Conservation (phyloP, 495 filamentous ascomycete species). For the Durotheca rogersii region DNA sequence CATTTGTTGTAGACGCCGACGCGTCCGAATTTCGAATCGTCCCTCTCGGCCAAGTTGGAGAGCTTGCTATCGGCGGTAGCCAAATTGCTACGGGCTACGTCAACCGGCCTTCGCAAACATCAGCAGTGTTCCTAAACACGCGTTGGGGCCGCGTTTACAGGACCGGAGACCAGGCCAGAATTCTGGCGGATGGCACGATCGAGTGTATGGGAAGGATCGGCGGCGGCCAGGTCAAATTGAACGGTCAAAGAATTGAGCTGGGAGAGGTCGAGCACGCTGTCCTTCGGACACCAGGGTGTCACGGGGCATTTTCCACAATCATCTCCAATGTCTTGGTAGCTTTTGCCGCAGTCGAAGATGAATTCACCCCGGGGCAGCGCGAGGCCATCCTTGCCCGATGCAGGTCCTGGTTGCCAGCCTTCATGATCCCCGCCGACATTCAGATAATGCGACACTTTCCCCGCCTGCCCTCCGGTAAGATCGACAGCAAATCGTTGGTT, state of each 20-base stretch:
- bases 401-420: slow-evolving; percentile 67
- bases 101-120: slow-evolving; percentile 76
- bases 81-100: slow-evolving; percentile 82
- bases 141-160: slow-evolving; percentile 66
- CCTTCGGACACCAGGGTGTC: slow-evolving; percentile 51
- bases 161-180: slow-evolving; percentile 79
- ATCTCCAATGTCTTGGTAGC: slow-evolving; percentile 61
- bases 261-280: slow-evolving; percentile 78
- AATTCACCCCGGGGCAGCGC: slow-evolving; percentile 31
- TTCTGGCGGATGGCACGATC: slow-evolving; percentile 65
- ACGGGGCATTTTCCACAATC: slow-evolving; percentile 60
- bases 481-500: slow-evolving; percentile 66
- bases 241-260: slow-evolving; percentile 79
- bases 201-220: slow-evolving; percentile 82
- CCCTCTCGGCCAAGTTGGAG: slow-evolving; percentile 68
- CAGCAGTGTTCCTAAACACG: slow-evolving; percentile 62
- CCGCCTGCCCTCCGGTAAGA: slow-evolving; percentile 73
- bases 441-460: slow-evolving; percentile 62
- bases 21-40: slow-evolving; percentile 49
- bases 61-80: slow-evolving; percentile 77
- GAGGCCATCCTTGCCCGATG: slow-evolving; percentile 56
- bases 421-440: slow-evolving; percentile 76
- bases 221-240: slow-evolving; percentile 76
- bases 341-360: slow-evolving; percentile 59
- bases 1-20: slow-evolving; percentile 57